Evolutionary conservation across 768 basidiomycete species (phyloP).

Genomic region (Rhizopogon salebrosus): DNA sequence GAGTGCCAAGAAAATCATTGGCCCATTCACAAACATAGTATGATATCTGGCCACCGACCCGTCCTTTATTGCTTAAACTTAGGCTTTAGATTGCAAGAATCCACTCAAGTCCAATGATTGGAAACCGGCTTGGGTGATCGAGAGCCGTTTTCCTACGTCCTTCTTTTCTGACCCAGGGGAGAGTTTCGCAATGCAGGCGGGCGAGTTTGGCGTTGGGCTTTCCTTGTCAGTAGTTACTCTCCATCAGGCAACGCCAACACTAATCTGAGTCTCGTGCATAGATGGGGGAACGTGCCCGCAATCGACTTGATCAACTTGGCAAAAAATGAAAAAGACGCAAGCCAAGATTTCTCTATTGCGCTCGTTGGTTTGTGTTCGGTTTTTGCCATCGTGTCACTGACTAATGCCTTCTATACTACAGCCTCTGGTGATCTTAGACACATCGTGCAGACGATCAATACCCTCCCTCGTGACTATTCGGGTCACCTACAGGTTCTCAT

Average conservation of each 20-base stretch:
- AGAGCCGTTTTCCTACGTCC: constrained; percentile 15
- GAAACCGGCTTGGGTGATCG: constrained; percentile 17
- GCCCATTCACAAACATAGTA: constrained; percentile 34
- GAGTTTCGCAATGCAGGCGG: constrained; percentile 9
- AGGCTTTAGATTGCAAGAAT: constrained; percentile 19
- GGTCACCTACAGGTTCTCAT: constrained; percentile 35
- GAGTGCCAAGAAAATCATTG: constrained; percentile 40
- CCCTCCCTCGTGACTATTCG: constrained; percentile 34
- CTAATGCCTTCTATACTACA: constrained; percentile 9
- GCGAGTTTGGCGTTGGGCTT: constrained; percentile 25
- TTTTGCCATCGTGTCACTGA: background rate
- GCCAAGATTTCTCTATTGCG: constrained; percentile 16
- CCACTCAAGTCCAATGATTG: constrained; percentile 14
- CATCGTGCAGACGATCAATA: constrained; percentile 37
- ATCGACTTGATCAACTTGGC: constrained; percentile 25
- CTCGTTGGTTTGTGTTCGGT: too few relatives aligned
- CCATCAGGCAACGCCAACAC: background rate
- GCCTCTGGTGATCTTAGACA: constrained; percentile 48
- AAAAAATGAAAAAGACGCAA: constrained; percentile 16
- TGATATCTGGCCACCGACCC: background rate
- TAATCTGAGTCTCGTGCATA: constrained; percentile 3
- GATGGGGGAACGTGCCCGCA: constrained; percentile 33
- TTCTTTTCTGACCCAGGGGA: constrained; percentile 8
- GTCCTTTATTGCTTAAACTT: too few relatives aligned
- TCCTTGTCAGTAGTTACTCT: constrained; percentile 15